A percentile compares a stretch with the other conserved stretches of the same genome.
Evolutionary conservation across 1,139 yeast species (phyloP).

Genomic region (Taiozyma sp.): DNA sequence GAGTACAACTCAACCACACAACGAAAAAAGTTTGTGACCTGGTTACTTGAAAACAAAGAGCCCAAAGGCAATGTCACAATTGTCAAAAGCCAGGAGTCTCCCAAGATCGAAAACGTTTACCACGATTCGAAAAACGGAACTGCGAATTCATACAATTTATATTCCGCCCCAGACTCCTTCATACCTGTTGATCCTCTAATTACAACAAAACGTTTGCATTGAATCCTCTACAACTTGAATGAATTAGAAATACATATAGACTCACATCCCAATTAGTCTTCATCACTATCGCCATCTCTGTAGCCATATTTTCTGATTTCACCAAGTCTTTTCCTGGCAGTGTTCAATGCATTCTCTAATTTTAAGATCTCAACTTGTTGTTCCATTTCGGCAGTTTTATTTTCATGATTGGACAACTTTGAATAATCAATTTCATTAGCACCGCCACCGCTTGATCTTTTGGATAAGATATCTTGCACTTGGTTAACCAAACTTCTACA

Average conservation of each 20-base stretch:
- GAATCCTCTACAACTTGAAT: not conserved
- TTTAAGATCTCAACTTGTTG: conserved; percentile 89
- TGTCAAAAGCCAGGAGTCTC: no score
- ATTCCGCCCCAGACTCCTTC: no score
- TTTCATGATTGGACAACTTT: conserved; percentile 71
- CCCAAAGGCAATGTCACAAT: no score
- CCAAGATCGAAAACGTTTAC: no score
- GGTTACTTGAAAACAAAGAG: not conserved
- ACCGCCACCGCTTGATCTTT: conserved; percentile 27
- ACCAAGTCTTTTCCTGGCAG: conserved; percentile 79
- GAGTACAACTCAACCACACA: not conserved
- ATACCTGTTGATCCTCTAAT: no score
- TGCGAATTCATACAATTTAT: no score
- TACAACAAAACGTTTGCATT: no score
- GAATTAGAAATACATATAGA: not conserved
- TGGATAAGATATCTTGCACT: conserved; percentile 58
- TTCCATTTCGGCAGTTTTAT: conserved; percentile 86
- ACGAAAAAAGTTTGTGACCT: not conserved
- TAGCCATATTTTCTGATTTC: conserved; percentile 65
- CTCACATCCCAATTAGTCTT: conserved; percentile 10
- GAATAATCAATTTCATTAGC: conserved; percentile 59
- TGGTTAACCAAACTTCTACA: conserved; percentile 68
- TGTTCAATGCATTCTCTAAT: conserved; percentile 64
- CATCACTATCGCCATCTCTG: conserved; percentile 25
- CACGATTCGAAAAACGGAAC: no score